Evolutionary conservation across 169 alveolate species (phyloP).

Genomic region (Eimeria sp.): DNA sequence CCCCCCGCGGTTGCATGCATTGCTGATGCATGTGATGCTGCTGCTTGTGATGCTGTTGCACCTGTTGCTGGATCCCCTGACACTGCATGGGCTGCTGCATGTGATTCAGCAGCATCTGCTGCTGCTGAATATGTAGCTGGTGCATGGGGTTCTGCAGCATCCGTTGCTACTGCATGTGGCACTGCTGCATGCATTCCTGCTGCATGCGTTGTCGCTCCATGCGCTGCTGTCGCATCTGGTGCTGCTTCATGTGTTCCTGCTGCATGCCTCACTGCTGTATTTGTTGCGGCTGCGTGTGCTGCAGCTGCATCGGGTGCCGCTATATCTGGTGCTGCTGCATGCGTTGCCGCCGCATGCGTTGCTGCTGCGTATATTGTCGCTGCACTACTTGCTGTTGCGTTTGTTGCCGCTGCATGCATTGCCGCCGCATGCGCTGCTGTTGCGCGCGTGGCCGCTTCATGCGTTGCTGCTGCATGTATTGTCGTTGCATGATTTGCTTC

Average conservation of each 20-base stretch:
- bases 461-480: not conserved
- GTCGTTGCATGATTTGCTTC: not conserved
- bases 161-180: not conserved
- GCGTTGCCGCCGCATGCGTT: no score
- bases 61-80: not conserved
- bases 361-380: no score
- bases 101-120: not conserved
- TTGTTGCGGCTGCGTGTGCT: no score
- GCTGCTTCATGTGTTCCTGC: not conserved
- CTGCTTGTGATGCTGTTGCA: not conserved
- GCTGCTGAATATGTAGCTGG: no score
- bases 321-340: no score
- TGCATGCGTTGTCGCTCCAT: not conserved
- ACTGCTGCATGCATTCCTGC: not conserved
- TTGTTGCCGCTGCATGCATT: no score
- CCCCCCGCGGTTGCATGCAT: not conserved
- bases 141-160: not conserved
- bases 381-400: no score
- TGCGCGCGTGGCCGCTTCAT: not conserved
- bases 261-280: no score
- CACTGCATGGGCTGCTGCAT: not conserved
- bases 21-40: constrained; percentile 10
- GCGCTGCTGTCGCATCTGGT: not conserved
- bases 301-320: no score
- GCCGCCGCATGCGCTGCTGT: no score